Evolutionary conservation across 768 basidiomycete species (phyloP).

Genomic region (Cubamyces lactineus): DNA sequence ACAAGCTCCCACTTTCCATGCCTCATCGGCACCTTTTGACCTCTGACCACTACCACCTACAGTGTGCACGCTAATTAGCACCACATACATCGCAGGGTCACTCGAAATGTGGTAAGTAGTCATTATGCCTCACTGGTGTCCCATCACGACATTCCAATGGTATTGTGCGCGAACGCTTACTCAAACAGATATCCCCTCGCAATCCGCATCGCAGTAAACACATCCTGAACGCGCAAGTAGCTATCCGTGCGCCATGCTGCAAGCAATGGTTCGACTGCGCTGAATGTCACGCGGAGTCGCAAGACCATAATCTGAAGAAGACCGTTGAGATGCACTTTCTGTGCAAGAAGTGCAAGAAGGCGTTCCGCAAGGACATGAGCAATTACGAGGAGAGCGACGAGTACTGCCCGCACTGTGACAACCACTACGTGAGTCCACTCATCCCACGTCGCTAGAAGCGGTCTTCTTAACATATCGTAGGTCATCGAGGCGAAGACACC

Average conservation of each 20-base stretch:
- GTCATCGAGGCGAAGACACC: constrained; percentile 93
- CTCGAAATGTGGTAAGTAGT: too few relatives aligned
- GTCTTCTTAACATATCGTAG: constrained; percentile 42
- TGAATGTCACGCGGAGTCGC: constrained; percentile 88
- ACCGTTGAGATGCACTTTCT: constrained; percentile 84
- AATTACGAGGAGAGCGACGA: constrained; percentile 96
- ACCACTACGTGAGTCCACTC: constrained; percentile 84
- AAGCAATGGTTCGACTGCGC: constrained; percentile 97
- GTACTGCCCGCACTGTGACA: constrained; percentile 97
- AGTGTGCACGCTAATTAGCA: too few relatives aligned
- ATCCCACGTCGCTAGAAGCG: not conserved
- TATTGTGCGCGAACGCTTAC: constrained; percentile 3
- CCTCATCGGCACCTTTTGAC: not conserved
- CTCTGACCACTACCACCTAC: not conserved
- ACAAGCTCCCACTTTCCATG: too few relatives aligned
- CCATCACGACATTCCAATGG: too few relatives aligned
- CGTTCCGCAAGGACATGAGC: constrained; percentile 94
- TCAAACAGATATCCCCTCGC: constrained; percentile 1
- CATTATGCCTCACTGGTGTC: too few relatives aligned
- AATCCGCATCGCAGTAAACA: constrained; percentile 71
- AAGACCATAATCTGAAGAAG: constrained; percentile 72
- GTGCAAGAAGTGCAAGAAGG: constrained; percentile 93
- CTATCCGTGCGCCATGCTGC: constrained; percentile 97
- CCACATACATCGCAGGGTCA: too few relatives aligned
- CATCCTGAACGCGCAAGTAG: constrained; percentile 93